These are phyloP conservation scores for Xylaria sp. DNA, from an alignment of 2,329 filamentous ascomycete species.

Conservation along the genomic window DNA sequence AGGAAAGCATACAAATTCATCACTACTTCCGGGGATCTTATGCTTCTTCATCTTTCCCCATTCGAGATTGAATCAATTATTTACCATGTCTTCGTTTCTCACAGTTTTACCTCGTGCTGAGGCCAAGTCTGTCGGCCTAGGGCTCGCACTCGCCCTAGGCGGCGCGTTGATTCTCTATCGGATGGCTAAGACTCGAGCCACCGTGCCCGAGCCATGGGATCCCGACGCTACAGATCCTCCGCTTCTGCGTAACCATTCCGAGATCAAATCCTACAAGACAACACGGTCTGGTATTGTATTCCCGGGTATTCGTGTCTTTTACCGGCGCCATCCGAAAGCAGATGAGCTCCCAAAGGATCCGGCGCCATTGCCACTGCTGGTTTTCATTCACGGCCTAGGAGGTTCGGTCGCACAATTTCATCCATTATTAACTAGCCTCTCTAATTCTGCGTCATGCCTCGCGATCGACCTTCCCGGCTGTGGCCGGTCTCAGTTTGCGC, in stretches of 20 bases:
- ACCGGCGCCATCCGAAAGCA: constrained; percentile 82
- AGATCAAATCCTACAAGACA: constrained; percentile 78
- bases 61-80: constrained; percentile 37
- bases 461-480: constrained; percentile 93
- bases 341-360: constrained; percentile 80
- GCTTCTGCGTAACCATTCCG: constrained; percentile 82
- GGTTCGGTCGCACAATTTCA: constrained; percentile 91
- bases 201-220: constrained; percentile 49
- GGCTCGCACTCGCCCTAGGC: constrained; percentile 41
- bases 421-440: constrained; percentile 80
- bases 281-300: constrained; percentile 72
- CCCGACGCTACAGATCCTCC: constrained; percentile 75
- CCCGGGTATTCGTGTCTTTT: constrained; percentile 82
- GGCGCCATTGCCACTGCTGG: constrained; percentile 80
- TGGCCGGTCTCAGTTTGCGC: constrained; percentile 80
- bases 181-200: constrained; percentile 44
- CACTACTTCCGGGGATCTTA: constrained; percentile 10
- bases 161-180: constrained; percentile 41
- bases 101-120: constrained; percentile 33
- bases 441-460: constrained; percentile 84
- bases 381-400: constrained; percentile 94
- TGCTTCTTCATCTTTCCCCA: constrained; percentile 6
- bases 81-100: constrained; percentile 43
- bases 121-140: constrained; percentile 37
- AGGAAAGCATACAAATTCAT: constrained; percentile 6